phyloP scores from a whole-genome alignment of 2,329 filamentous ascomycete species.

The Alternaria dauci region DNA sequence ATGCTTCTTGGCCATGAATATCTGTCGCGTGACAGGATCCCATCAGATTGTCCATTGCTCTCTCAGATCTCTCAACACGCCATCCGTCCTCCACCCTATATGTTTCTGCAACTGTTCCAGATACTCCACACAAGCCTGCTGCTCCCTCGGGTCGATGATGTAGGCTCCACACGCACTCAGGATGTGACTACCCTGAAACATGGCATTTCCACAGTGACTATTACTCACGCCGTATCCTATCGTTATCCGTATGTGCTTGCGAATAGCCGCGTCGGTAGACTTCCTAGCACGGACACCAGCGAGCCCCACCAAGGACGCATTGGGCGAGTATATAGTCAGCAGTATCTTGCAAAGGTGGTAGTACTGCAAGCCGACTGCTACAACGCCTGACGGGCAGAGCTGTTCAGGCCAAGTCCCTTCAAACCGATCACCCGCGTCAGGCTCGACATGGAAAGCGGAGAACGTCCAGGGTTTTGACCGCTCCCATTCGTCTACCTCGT shows the following conservation, averaged over 20 bases:
- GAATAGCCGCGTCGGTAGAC: conserved; percentile 35
- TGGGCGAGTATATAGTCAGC: conserved; percentile 40
- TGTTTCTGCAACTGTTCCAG: conserved; percentile 29
- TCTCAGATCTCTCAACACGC: conserved; percentile 32
- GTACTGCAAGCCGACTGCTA: conserved; percentile 42
- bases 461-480: conserved; percentile 44
- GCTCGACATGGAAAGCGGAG: conserved; percentile 31
- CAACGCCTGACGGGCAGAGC: conserved; percentile 33
- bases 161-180: conserved; percentile 42
- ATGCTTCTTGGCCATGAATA: background rate
- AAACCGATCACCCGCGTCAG: conserved; percentile 34
- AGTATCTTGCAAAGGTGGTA: conserved; percentile 45
- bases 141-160: conserved; percentile 35
- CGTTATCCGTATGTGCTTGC: conserved; percentile 39
- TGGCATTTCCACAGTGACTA: conserved; percentile 38
- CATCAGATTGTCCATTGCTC: conserved; percentile 32
- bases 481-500: conserved; percentile 45
- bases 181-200: conserved; percentile 45
- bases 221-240: conserved; percentile 44
- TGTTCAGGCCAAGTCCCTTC: conserved; percentile 35
- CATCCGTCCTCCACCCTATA: conserved; percentile 42
- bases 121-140: conserved; percentile 41
- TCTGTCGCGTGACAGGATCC: background rate
- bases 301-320: conserved; percentile 36
- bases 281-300: conserved; percentile 38